Evolutionary conservation across 1,284 basidiomycete species (phyloP).

Genomic region (Hypsizygus ulmarius): DNA sequence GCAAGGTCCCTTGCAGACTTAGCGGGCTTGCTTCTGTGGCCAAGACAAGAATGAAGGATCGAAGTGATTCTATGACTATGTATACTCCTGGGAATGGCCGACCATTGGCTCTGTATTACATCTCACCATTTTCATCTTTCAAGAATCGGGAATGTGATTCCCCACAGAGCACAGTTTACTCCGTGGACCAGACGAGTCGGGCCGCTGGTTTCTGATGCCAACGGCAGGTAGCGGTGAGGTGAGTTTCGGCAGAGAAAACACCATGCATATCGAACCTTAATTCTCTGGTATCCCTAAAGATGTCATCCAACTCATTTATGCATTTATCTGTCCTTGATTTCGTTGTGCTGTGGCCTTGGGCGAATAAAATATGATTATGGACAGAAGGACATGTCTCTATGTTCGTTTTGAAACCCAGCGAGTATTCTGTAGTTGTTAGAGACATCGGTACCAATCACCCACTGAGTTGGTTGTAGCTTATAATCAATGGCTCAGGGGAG

Average conservation of each 20-base stretch:
- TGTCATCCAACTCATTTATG: not conserved
- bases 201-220: slow-evolving; percentile 6
- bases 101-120: slow-evolving; percentile 4
- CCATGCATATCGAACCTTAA: not conserved
- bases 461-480: slow-evolving; percentile 5
- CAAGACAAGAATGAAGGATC: slow-evolving; percentile 6
- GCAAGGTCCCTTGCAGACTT: slow-evolving; percentile 15
- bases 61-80: slow-evolving; percentile 10
- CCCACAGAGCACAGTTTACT: slow-evolving; percentile 4
- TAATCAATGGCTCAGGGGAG: slow-evolving; percentile 2
- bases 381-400: too few relatives aligned
- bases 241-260: slow-evolving; percentile 7
- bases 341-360: too few relatives aligned
- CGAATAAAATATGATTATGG: not conserved
- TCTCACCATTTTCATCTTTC: slow-evolving; percentile 1
- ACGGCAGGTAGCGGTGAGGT: slow-evolving; percentile 8
- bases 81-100: slow-evolving; percentile 16
- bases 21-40: slow-evolving; percentile 12
- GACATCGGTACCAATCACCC: slow-evolving; percentile 2
- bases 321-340: too few relatives aligned
- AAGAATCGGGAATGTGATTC: slow-evolving; percentile 3
- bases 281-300: not conserved
- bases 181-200: slow-evolving; percentile 5
- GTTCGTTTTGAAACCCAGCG: slow-evolving; percentile 19
- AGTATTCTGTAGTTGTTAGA: slow-evolving; percentile 1